Conservation (phyloP, 768 basidiomycete species). For the Stropharia rugosoannulata region DNA sequence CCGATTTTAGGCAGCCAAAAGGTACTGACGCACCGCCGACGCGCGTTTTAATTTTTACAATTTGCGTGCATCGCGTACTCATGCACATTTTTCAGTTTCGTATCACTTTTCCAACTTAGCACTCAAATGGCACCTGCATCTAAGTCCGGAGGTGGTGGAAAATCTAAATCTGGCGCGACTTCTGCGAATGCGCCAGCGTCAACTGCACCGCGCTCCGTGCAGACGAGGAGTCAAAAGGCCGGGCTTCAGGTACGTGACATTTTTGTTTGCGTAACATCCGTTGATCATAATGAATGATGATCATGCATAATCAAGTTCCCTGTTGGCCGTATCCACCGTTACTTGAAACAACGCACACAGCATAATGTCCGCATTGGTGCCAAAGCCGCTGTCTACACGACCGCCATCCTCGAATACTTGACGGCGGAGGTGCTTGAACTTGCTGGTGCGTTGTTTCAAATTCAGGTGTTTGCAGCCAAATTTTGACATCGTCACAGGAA, state of each 20-base stretch:
- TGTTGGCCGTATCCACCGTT: slow-evolving; percentile 97
- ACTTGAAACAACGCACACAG: slow-evolving; percentile 88
- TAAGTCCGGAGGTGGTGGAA: slow-evolving; percentile 58
- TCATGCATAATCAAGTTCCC: slow-evolving; percentile 62
- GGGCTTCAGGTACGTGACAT: slow-evolving; percentile 70
- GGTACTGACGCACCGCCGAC: slow-evolving; percentile 7
- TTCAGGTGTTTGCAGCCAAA: background rate
- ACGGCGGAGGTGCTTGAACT: slow-evolving; percentile 96
- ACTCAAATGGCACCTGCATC: slow-evolving; percentile 44
- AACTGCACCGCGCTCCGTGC: slow-evolving; percentile 40
- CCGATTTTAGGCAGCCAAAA: slow-evolving; percentile 5
- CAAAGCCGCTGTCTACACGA: slow-evolving; percentile 97
- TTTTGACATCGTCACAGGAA: slow-evolving; percentile 50
- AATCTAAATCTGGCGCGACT: slow-evolving; percentile 52
- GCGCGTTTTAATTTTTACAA: background rate
- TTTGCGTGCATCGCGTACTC: background rate
- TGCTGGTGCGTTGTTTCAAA: slow-evolving; percentile 61
- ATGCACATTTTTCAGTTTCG: background rate
- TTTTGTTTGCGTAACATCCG: background rate
- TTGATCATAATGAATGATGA: background rate
- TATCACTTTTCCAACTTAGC: background rate
- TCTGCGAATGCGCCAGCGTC: slow-evolving; percentile 24
- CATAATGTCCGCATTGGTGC: slow-evolving; percentile 95
- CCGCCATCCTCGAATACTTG: slow-evolving; percentile 93
- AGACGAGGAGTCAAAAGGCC: slow-evolving; percentile 80